phyloP scores from a whole-genome alignment of 805 yeast genomes.

The Myxozyma mucilagina region DNA sequence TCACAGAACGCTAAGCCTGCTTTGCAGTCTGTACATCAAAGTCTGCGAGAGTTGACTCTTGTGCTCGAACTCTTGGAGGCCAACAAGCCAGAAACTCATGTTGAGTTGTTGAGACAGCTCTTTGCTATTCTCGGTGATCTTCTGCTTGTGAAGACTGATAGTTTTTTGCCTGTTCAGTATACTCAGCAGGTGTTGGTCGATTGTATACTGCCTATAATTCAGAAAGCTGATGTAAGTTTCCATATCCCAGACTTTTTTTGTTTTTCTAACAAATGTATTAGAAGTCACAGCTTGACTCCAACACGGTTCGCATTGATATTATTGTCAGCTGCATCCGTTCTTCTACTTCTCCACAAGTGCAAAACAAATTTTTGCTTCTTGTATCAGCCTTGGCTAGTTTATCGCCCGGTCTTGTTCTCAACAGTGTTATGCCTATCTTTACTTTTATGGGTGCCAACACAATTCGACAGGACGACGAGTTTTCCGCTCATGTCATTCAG shows the following conservation, averaged over 20 bases:
- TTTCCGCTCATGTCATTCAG: slow-evolving; percentile 86
- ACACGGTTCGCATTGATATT: slow-evolving; percentile 80
- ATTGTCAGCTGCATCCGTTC: slow-evolving; percentile 88
- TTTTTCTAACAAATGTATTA: background rate
- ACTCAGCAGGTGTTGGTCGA: slow-evolving; percentile 88
- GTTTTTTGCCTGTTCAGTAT: slow-evolving; percentile 85
- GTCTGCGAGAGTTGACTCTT: slow-evolving; percentile 62
- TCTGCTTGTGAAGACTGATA: slow-evolving; percentile 76
- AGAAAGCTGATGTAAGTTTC: slow-evolving; percentile 39
- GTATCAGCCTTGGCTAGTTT: slow-evolving; percentile 84
- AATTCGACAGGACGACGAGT: slow-evolving; percentile 93
- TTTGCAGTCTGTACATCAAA: slow-evolving; percentile 2
- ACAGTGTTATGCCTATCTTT: slow-evolving; percentile 98
- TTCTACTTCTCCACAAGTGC: slow-evolving; percentile 90
- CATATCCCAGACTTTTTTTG: slow-evolving; percentile 30
- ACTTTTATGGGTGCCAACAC: slow-evolving; percentile 99
- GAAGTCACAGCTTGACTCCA: slow-evolving; percentile 51
- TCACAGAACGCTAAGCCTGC: slow-evolving; percentile 49
- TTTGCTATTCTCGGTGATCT: slow-evolving; percentile 45
- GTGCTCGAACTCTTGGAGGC: slow-evolving; percentile 77
- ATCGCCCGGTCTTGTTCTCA: slow-evolving; percentile 87
- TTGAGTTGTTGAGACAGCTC: slow-evolving; percentile 38
- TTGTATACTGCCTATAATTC: slow-evolving; percentile 73
- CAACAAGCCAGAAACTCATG: slow-evolving; percentile 36
- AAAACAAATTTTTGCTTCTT: slow-evolving; percentile 79